These are phyloP conservation scores for Botryotinia calthae DNA, from an alignment of 2,329 filamentous ascomycete species.

Conservation along the genomic window DNA sequence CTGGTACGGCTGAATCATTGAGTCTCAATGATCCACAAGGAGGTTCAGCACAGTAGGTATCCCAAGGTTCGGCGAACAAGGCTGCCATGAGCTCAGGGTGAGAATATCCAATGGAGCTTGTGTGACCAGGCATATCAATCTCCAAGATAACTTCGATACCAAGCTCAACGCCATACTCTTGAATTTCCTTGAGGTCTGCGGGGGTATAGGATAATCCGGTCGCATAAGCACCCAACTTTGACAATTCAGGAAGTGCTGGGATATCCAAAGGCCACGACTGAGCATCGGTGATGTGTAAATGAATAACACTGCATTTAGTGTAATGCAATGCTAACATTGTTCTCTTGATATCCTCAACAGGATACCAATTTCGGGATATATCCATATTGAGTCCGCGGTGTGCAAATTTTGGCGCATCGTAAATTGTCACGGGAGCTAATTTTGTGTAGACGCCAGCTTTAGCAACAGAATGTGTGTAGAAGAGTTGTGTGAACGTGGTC, in stretches of 20 bases:
- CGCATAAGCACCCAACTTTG: slow-evolving; percentile 71
- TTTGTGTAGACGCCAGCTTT: slow-evolving; percentile 63
- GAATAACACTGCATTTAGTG: slow-evolving; percentile 81
- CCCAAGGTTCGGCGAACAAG: slow-evolving; percentile 56
- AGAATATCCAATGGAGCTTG: slow-evolving; percentile 62
- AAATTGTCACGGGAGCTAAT: slow-evolving; percentile 66
- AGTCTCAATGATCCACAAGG: slow-evolving; percentile 72
- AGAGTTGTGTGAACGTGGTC: slow-evolving; percentile 75
- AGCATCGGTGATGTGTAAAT: slow-evolving; percentile 78
- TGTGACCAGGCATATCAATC: slow-evolving; percentile 80
- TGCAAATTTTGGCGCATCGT: slow-evolving; percentile 69
- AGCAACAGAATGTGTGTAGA: slow-evolving; percentile 63
- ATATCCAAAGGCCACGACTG: slow-evolving; percentile 86
- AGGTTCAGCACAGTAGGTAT: slow-evolving; percentile 59
- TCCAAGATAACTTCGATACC: slow-evolving; percentile 73
- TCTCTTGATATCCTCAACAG: slow-evolving; percentile 58
- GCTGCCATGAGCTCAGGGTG: slow-evolving; percentile 72
- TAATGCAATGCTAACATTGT: slow-evolving; percentile 74
- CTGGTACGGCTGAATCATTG: slow-evolving; percentile 66
- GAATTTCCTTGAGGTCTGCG: slow-evolving; percentile 61
- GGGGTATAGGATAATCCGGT: slow-evolving; percentile 65
- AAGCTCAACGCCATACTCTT: slow-evolving; percentile 66
- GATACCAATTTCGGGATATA: slow-evolving; percentile 64
- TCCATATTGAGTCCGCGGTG: slow-evolving; percentile 82
- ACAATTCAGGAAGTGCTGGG: slow-evolving; percentile 68